Evolutionary conservation across 2,329 filamentous ascomycete species (phyloP), one percentile per base, ranked within the genome.

Genomic region (Aureobasidium uvarum): DNA sequence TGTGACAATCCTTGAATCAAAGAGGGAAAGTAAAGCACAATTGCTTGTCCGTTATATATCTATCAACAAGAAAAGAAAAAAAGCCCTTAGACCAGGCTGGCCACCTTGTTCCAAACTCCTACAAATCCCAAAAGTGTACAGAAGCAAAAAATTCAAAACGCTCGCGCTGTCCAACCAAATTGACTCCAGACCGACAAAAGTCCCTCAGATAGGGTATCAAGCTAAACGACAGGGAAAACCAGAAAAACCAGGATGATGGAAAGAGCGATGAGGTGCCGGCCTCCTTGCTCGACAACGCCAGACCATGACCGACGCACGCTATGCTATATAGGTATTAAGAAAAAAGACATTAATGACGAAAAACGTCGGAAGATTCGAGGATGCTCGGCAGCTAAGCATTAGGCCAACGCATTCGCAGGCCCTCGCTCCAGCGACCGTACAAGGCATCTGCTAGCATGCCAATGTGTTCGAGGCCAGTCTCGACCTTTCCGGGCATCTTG

Each of bases 381-480:
- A 25, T 18, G 6, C 5, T 31, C 18, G 23, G 46, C 33, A 51
- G 14, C 46, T 55, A 66, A 23, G 58, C 43, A 16, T 63, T 39
- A 20, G 65, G 65, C 81, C 81, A 83, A 51, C 80, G 71, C 33
- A 68, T 72, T 69, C 88, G 87, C 71, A 98, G 80, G 1, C 92
- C 92, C 66, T 96, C 91, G 2, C 89, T 87, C 95, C 95, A 99
- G 50, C 94, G 86, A 18, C 88, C 86, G 78, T 97, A 98, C 23
- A 99, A 84, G 23, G 96, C 91, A 75, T 97, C 92, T 1, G 91
- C 91, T 43, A 98, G 82, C 74, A 96, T 87, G 73, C 92, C 91
- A 69, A 89, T 90, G 77, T 97, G 94, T 77, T 97, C 93, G 91
- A 97, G 94, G 2, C 92, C 94, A 1, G 87, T 84, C 65, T 83